Percentiles rank a stretch among this genome's conserved stretches.
Evolutionary conservation across 1,139 yeast genomes (phyloP).

Genomic region (Saccharomycopsis crataegensis): DNA sequence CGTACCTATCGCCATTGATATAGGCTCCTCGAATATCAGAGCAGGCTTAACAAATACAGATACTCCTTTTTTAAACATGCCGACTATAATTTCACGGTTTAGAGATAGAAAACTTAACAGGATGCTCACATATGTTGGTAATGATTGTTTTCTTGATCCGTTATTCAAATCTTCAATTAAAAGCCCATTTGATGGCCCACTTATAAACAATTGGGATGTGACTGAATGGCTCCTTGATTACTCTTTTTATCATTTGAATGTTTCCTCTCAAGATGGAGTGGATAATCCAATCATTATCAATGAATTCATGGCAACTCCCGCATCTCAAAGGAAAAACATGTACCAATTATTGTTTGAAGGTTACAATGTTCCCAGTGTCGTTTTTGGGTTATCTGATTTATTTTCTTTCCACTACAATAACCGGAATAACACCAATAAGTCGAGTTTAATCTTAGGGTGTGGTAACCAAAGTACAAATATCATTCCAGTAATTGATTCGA

Average conservation of each 20-base stretch:
- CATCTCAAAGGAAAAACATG: slow-evolving; percentile 62
- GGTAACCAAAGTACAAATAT: slow-evolving; percentile 81
- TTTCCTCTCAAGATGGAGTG: slow-evolving; percentile 47
- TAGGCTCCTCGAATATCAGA: slow-evolving; percentile 66
- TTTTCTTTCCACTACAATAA: slow-evolving; percentile 61
- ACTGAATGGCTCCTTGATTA: slow-evolving; percentile 80
- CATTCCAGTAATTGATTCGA: slow-evolving; percentile 69
- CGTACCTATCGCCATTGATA: slow-evolving; percentile 73
- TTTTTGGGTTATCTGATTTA: slow-evolving; percentile 76
- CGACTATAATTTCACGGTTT: slow-evolving; percentile 62
- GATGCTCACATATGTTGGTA: slow-evolving; percentile 70
- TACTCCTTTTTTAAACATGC: slow-evolving; percentile 60
- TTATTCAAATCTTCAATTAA: slow-evolving; percentile 60
- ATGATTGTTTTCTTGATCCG: slow-evolving; percentile 69
- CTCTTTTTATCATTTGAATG: slow-evolving; percentile 72
- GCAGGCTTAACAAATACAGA: slow-evolving; percentile 56
- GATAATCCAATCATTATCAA: slow-evolving; percentile 79
- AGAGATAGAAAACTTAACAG: slow-evolving; percentile 68
- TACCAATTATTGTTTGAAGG: slow-evolving; percentile 80
- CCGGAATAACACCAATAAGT: slow-evolving; percentile 30
- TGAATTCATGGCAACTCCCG: slow-evolving; percentile 67
- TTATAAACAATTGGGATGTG: slow-evolving; percentile 89
- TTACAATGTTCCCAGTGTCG: slow-evolving; percentile 63
- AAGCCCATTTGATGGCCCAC: slow-evolving; percentile 81
- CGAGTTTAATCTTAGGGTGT: slow-evolving; percentile 73